Evolutionary conservation across 106 monocot genomes (phyloP), one percentile per base, ranked within the genome.

Genomic region (Dactylorhiza incarnata): DNA sequence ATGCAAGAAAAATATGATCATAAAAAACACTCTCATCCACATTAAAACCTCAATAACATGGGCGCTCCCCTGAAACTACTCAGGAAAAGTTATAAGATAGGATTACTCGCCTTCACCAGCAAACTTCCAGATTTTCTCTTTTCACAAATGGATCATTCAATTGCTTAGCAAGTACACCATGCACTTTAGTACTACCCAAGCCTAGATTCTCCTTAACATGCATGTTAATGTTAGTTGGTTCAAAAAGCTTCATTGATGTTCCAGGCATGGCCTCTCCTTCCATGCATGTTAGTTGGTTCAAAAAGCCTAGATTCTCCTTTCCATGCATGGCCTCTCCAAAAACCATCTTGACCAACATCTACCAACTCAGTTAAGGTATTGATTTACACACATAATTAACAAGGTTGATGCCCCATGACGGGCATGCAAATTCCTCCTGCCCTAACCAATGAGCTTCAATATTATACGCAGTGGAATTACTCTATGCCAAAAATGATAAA

Each of bases 331-430:
- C 29, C 61, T 82, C 81, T 94, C 89, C 87, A 94, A 59, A 61
- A 87, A 73, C 85, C 85, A 5, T 89, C 87, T 48, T 89, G 89
- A 23, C 94, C 94, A 74, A 85, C 82, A 75, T 94, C 94, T 61
- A 89, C 71, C 79, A 99, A 74, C 22, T 89, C 84, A 58, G 68
- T 77, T 46, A 88, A 73, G 19, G 84, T 79, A 53, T n/a, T n/a
- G n/a, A n/a, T n/a, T n/a, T n/a, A n/a, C n/a, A n/a, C n/a, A n/a
- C n/a, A n/a, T n/a, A n/a, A n/a, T n/a, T n/a, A n/a, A n/a, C n/a
- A n/a, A n/a, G n/a, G n/a, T n/a, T n/a, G n/a, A n/a, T n/a, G n/a
- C n/a, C n/a, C n/a, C n/a, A n/a, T n/a, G n/a, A n/a, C n/a, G n/a
- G n/a, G n/a, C n/a, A n/a, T n/a, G n/a, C n/a, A n/a, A n/a, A n/a